Conservation (phyloP, 805 yeast genomes). For the Cephaloascus albidus region DNA sequence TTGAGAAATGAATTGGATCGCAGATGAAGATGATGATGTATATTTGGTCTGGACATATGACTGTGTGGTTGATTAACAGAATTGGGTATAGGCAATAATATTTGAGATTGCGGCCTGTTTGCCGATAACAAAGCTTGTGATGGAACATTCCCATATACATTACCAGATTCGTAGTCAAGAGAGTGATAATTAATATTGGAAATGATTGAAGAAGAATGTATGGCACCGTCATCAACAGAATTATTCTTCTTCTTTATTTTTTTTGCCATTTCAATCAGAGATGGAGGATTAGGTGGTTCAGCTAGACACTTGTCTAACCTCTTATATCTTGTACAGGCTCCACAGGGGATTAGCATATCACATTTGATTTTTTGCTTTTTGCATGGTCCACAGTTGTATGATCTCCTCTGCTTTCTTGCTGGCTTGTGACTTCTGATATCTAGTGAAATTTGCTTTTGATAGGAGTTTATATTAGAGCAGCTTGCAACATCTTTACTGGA, state of each 20-base stretch:
- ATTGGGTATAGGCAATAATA: too few relatives aligned
- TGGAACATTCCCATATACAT: too few relatives aligned
- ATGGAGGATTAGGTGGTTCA: slow-evolving; percentile 35
- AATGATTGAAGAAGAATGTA: background rate
- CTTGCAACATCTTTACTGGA: too few relatives aligned
- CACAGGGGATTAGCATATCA: slow-evolving; percentile 38
- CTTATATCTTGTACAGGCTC: slow-evolving; percentile 29
- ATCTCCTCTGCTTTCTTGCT: slow-evolving; percentile 32
- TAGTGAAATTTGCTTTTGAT: slow-evolving; percentile 1
- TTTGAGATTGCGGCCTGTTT: too few relatives aligned
- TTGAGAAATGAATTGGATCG: too few relatives aligned
- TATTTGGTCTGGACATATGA: too few relatives aligned
- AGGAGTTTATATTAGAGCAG: background rate
- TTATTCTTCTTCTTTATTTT: slow-evolving; percentile 16
- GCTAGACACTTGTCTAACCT: slow-evolving; percentile 26
- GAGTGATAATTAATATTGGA: background rate
- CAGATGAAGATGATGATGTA: too few relatives aligned
- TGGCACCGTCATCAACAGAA: background rate
- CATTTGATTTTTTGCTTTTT: slow-evolving; percentile 44
- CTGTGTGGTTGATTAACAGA: too few relatives aligned
- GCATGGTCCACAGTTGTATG: slow-evolving; percentile 51
- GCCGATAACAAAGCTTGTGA: too few relatives aligned
- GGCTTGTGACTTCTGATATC: background rate
- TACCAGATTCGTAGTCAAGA: background rate
- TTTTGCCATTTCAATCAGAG: slow-evolving; percentile 23